These are phyloP conservation scores for Trebouxia gelatinosa DNA, from an alignment of 163 green algal species.

Conservation along the genomic window DNA sequence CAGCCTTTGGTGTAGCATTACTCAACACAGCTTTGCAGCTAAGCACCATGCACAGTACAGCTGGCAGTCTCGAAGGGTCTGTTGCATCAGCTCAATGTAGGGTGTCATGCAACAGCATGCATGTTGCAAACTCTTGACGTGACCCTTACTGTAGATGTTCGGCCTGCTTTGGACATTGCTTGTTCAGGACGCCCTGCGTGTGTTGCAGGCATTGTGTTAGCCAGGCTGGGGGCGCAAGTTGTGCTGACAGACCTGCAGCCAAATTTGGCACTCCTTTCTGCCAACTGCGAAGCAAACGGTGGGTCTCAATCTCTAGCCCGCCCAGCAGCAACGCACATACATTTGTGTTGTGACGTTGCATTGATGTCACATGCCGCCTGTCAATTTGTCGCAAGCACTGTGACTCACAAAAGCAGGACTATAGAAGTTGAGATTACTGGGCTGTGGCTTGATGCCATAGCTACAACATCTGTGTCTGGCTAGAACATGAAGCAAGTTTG, in stretches of 20 bases:
- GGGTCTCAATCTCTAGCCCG: background rate
- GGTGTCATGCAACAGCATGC: no score
- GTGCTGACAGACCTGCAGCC: constrained; percentile 55
- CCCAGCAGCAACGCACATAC: background rate
- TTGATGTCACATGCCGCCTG: background rate
- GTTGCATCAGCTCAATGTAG: no score
- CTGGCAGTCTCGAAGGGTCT: no score
- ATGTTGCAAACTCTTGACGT: no score
- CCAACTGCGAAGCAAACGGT: constrained; percentile 52
- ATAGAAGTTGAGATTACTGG: background rate
- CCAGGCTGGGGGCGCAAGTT: constrained; percentile 46
- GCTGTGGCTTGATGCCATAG: constrained; percentile 1
- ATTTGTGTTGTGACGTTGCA: background rate
- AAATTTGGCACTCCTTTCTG: constrained; percentile 59
- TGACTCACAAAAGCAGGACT: background rate
- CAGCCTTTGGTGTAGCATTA: no score
- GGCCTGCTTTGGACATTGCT: no score
- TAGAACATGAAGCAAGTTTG: background rate
- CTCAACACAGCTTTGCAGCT: no score
- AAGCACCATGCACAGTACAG: no score
- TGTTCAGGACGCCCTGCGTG: no score
- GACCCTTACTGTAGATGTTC: no score
- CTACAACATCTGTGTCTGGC: background rate
- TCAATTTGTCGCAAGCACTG: background rate
- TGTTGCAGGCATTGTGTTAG: constrained; percentile 55